A percentile compares a stretch with the other conserved stretches of the same genome.
Evolutionary conservation across 495 filamentous ascomycete genomes (phyloP).

Genomic region (Trichocladium uniseriatum): DNA sequence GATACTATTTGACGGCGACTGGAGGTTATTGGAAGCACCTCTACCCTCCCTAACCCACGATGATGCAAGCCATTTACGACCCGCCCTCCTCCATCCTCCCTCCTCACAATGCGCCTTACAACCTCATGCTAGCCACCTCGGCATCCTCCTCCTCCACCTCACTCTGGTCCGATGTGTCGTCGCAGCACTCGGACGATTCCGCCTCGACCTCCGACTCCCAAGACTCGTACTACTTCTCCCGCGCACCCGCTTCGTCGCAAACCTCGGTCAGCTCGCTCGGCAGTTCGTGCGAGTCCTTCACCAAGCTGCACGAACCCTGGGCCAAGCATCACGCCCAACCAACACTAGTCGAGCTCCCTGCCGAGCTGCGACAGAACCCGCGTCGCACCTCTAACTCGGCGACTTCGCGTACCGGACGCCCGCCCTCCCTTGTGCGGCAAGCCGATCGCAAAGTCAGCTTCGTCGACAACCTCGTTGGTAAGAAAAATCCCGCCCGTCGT

Average conservation of each 20-base stretch:
- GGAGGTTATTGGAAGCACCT: conserved; percentile 35
- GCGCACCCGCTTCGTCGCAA: conserved; percentile 20
- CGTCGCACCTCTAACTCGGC: conserved; percentile 56
- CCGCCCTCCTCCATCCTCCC: conserved; percentile 36
- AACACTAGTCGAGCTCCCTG: conserved; percentile 43
- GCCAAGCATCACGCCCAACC: conserved; percentile 17
- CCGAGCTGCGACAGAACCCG: conserved; percentile 70
- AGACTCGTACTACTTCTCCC: conserved; percentile 33
- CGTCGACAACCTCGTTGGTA: conserved; percentile 97
- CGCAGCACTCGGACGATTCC: conserved; percentile 42
- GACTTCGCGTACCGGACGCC: conserved; percentile 52
- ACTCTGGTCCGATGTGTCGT: conserved; percentile 67
- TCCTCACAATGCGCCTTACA: conserved; percentile 50
- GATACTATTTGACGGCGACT: conserved; percentile 47
- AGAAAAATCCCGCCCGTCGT: conserved; percentile 35
- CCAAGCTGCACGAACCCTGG: conserved; percentile 24
- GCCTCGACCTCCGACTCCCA: conserved; percentile 30
- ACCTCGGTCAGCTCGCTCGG: conserved; percentile 24
- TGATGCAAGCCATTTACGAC: conserved; percentile 41
- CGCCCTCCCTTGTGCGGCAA: conserved; percentile 79
- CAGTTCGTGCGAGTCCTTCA: conserved; percentile 21
- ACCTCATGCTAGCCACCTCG: conserved; percentile 57
- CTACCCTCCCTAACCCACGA: conserved; percentile 37
- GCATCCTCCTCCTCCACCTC: conserved; percentile 67
- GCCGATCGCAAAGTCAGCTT: conserved; percentile 90